Base-by-base conservation (phyloP, 2,329 filamentous ascomycete species). In the Aspergillus brasiliensis region DNA sequence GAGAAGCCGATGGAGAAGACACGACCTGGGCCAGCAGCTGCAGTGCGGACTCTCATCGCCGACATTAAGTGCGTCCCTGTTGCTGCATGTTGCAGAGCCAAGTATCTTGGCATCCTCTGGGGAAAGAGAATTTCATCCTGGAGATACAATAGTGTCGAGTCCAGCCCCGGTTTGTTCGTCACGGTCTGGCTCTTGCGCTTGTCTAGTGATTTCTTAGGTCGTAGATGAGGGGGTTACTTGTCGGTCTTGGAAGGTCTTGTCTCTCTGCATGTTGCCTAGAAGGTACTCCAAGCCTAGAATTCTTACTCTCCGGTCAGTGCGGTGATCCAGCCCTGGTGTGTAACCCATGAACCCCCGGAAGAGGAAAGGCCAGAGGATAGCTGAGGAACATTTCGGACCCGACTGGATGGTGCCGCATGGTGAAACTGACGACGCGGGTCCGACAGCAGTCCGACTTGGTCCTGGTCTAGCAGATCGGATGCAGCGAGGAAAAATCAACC, bases 41-140 rank as follows among this genome's bases (percentile, higher is more conserved):
- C 52, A 55, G 15, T 55, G 52, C 19, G 52, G 40, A 44, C 38
- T 55, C 19, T 46, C 52, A 55, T 55, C 52, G 52, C 52, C 52
- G 52, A 55, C 17, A 55, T 55, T 55, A 55, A 42, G n/a, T 52
- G 47, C 47, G 37, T 44, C 38, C 11, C n/a, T 21, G 38, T 19
- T 51, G 47, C 37, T 44, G 27, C 17, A n/a, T 21, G 38, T 19
- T 51, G 47, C 37, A 51, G 47, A 37, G 56, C 56, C 56, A 58
- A 58, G 56, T 37, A 23, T 40, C 56, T 58, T 58, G 56, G 56
- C 56, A 21, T 6, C 21, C 40, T 52, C 37, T 21, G 10, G 25
- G 48, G 27, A 13, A 38, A 17, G 13, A 11, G 13, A 15, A 34
- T 13, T 34, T 34, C 13, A 34, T 34, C 13, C 31, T 34, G 31